Evolutionary conservation across 2,329 filamentous ascomycete genomes (phyloP).

Genomic region (Chaetomium olivaceum): DNA sequence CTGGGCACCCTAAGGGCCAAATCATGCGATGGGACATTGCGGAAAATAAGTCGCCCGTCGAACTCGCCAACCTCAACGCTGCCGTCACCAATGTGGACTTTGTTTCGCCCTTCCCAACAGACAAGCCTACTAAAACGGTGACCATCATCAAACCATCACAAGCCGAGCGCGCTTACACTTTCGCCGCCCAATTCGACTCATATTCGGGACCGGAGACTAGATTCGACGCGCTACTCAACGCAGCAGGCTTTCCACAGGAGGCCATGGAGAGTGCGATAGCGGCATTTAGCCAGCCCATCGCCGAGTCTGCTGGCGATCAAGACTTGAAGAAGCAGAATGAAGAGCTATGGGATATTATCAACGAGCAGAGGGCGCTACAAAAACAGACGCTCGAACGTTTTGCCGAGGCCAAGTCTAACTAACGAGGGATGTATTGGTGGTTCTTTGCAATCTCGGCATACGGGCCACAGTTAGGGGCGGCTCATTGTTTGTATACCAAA

Average conservation of each 20-base stretch:
- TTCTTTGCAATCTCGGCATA: background rate
- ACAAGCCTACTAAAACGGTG: constrained; percentile 50
- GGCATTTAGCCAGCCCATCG: constrained; percentile 44
- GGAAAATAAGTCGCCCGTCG: constrained; percentile 65
- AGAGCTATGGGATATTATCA: constrained; percentile 44
- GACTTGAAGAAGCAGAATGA: constrained; percentile 41
- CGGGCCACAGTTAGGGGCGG: background rate
- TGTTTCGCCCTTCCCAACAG: constrained; percentile 58
- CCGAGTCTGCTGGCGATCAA: constrained; percentile 37
- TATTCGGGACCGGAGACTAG: constrained; percentile 44
- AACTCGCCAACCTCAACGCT: constrained; percentile 72
- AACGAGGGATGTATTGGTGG: background rate
- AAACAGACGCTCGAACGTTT: constrained; percentile 38
- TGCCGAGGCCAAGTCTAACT: constrained; percentile 33
- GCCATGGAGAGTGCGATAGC: constrained; percentile 53
- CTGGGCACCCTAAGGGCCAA: constrained; percentile 78
- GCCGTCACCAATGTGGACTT: constrained; percentile 82
- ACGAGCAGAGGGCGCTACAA: constrained; percentile 41
- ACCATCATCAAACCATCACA: constrained; percentile 80
- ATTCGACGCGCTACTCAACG: constrained; percentile 48
- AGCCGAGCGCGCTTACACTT: constrained; percentile 63
- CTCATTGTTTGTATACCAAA: constrained; percentile 1
- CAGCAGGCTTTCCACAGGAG: constrained; percentile 50
- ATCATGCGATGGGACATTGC: constrained; percentile 79
- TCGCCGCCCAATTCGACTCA: constrained; percentile 63